Percentiles rank a stretch among this genome's conserved stretches.
These are phyloP conservation scores for Aphanomyces invadans DNA, from an alignment of 352 stramenopile species.

Conservation along the genomic window DNA sequence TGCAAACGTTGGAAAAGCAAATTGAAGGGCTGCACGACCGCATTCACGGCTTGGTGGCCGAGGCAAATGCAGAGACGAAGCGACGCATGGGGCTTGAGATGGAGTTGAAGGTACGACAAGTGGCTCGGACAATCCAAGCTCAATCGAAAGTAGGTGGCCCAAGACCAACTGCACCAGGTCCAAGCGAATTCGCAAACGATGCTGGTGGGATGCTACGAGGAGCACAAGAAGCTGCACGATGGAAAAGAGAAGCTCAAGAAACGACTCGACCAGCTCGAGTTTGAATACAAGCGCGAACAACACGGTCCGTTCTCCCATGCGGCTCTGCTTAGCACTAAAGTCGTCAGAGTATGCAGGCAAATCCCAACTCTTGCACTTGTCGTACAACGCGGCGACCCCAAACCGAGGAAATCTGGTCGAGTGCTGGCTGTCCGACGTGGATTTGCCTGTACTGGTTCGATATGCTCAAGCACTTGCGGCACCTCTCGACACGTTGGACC, in stretches of 20 bases:
- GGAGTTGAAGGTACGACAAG: constrained; percentile 33
- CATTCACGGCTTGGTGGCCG: constrained; percentile 42
- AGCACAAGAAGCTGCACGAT: constrained; percentile 34
- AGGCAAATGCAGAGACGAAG: constrained; percentile 46
- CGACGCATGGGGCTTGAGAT: constrained; percentile 31
- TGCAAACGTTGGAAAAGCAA: constrained; percentile 33
- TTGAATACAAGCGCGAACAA: constrained; percentile 37
- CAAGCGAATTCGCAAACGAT: constrained; percentile 33
- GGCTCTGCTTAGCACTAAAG: too few species aligned
- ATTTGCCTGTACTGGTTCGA: constrained; percentile 37
- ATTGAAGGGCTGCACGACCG: constrained; percentile 46
- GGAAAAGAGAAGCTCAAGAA: constrained; percentile 33
- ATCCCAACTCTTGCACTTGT: constrained; percentile 1
- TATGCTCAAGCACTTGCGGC: constrained; percentile 30
- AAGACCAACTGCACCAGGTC: constrained; percentile 38
- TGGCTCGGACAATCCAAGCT: not conserved
- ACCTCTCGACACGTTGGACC: constrained; percentile 36
- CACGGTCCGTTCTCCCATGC: constrained; percentile 35
- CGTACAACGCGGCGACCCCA: constrained; percentile 20
- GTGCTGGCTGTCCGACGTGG: constrained; percentile 46
- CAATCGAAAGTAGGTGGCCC: constrained; percentile 30
- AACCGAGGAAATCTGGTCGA: constrained; percentile 39
- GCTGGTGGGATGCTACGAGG: constrained; percentile 33
- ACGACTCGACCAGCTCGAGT: constrained; percentile 33
- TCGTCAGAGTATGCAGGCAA: constrained; percentile 9